These are phyloP conservation scores for Besnoitia besnoiti DNA, from an alignment of 169 alveolate species.

Conservation along the genomic window DNA sequence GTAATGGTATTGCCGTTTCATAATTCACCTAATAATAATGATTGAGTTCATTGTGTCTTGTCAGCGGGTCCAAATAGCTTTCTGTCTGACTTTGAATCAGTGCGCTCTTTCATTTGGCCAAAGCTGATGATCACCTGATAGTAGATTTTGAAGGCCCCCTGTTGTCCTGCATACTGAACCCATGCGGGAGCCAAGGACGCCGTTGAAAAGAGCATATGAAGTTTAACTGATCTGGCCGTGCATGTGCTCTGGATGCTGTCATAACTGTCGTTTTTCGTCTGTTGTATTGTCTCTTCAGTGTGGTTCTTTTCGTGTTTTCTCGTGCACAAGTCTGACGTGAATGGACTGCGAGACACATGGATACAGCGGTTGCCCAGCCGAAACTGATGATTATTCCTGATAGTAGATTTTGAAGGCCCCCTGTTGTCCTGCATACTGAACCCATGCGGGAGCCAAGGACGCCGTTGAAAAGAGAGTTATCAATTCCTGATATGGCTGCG, in stretches of 20 bases:
- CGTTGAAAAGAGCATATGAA: not conserved
- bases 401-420: conserved; percentile 32
- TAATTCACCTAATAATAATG: too few relatives aligned
- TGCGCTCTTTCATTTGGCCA: too few relatives aligned
- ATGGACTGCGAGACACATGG: not conserved
- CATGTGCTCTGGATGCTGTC: too few relatives aligned
- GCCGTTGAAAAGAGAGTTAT: not conserved
- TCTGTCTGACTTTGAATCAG: too few relatives aligned
- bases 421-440: conserved; percentile 42
- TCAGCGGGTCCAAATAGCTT: too few relatives aligned
- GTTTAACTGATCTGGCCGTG: too few relatives aligned
- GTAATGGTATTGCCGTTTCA: too few relatives aligned
- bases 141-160: conserved; percentile 43
- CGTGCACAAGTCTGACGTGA: not conserved
- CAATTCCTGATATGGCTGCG: not conserved
- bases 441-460: conserved; percentile 38
- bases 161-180: conserved; percentile 47
- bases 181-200: conserved; percentile 29
- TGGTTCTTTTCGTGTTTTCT: not conserved
- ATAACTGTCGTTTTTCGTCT: not conserved
- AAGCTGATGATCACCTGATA: too few relatives aligned
- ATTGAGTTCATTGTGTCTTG: too few relatives aligned
- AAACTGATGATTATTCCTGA: not conserved
- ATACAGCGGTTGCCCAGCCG: not conserved
- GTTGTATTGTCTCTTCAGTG: not conserved